Base-by-base conservation (phyloP, 495 filamentous ascomycete species). In the Podospora conica region DNA sequence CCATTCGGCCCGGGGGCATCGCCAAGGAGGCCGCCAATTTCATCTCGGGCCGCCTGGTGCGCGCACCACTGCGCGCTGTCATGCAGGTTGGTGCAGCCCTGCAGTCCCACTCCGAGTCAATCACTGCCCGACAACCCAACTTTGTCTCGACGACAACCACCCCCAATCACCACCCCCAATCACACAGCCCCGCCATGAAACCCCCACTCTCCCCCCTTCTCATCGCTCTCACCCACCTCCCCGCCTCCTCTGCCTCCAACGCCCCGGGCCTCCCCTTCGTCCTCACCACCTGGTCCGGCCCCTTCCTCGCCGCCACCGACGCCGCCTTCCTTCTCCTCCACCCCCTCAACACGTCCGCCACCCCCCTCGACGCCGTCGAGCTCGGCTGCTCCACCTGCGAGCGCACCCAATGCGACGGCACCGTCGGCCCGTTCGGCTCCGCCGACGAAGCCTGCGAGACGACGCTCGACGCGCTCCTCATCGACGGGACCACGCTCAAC, bases 391-490 rank as follows among this genome's bases (percentile, higher is more conserved):
- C 76, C 12, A 75, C 79, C 15, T 82, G 80, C 69, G 79, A 83
- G 63, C 65, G 60, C 61, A 74, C 76, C 59, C 80, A 79, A 56
- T 81, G 79, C 68, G 81, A 83, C 65, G 69, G 71, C 48, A 80
- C 79, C 33, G 81, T 83, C 59, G 81, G 81, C 24, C 80, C 73
- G 56, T 80, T 80, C 58, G 81, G 81, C 11, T 82, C 79, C 8
- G 78, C 80, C 11, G 76, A 83, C 63, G 80, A 82, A 66, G 67
- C 67, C 48, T 82, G 81, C 65, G 80, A 82, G 71, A 81, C 80
- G 9, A 81, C 80, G 4, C 78, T 82, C 31, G 80, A 82, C 72
- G 80, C 80, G 18, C 73, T 82, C 71, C 71, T 82, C 61, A 77
- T 77, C 70, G 80, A 82, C 68, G 81, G 81, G 24, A 77, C 68